Evolutionary conservation across 2,329 filamentous ascomycete species (phyloP), one percentile per base, ranked within the genome.

Genomic region (Didymosphaeria variabile): DNA sequence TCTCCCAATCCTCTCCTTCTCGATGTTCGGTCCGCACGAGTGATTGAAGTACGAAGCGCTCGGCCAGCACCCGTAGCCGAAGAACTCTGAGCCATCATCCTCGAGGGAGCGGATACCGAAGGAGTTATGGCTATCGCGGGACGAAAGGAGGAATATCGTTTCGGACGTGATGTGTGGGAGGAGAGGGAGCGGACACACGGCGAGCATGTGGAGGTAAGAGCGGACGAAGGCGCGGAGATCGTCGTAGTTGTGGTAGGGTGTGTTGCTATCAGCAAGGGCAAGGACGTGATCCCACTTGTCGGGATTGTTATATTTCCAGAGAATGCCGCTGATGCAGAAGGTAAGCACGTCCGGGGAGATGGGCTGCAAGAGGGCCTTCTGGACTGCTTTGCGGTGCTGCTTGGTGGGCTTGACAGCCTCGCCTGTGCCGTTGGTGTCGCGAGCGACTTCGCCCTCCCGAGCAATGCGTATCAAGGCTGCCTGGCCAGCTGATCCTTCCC

Each of bases 21-120:
- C 69, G 1, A 84, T 62, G 46, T 81, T 84, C 26, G 81, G 81
- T 17, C 55, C 68, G 66, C 82, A 84, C 5, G 76, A 79, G 63
- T 84, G 82, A 55, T 84, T 84, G 73, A 83, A 84, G 68, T 82
- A 84, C 62, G 77, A 80, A 0, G 82, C 81, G 5, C 70, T 69
- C 0, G 81, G 79, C 77, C 81, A 84, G 36, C 83, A 76, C 0
- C 78, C 81, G 52, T 81, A 84, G 17, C 82, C 82, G 61, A 84
- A 79, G 67, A 83, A 83, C 66, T 84, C 82, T 9, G 78, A 77
- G 9, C 79, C 80, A 38, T 80, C 81, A 53, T 82, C 80, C 54
- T 79, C 79, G 4, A 80, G 74, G 12, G 72, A 75, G 7, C 79
- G 77, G 46, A 84, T 81, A 32, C 82, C 82, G 60, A 84, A 84